Evolutionary conservation across 129 eudicot genomes (phyloP), one percentile per base, ranked within the genome.

Genomic region (Lonicera japonica): DNA sequence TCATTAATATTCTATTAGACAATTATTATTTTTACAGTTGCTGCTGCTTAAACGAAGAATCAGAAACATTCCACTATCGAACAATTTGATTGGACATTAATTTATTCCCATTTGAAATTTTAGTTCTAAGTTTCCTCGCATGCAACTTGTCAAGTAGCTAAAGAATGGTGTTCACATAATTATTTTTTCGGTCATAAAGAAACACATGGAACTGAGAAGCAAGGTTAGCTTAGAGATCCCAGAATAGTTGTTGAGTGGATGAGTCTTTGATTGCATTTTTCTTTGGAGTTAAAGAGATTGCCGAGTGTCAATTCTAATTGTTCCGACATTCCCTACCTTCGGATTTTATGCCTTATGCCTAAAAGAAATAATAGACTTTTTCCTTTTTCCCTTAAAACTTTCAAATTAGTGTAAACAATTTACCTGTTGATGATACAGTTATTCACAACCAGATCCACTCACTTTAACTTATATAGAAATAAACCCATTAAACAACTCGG

Each of bases 391-490:
- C 29, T 29, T 51, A 17, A 2, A 17, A 29, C 8, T 18, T 12
- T 29, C 0, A 1, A 34, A 6, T 12, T 29, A 6, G 46, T 16
- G 13, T 58, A 58, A 25, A 58, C 23, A 13, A 36, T 7, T n/a
- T 24, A 56, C 41, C 61, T 24, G 5, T 45, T 25, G 3, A 47
- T 11, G 55, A 64, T 2, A 39, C 19, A 21, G 21, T 46, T 47
- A 18, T 13, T 16, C 29, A 23, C 69, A 34, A n/a, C 50, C 43
- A 46, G 60, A 55, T 65, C 38, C 54, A 38, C 29, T n/a, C 56
- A 20, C 25, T 39, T 21, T 21, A 24, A 51, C 17, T 21, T 61
- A 21, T 17, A 5, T 60, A 25, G 64, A n/a, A 47, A 64, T 29
- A 29, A 29, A 29, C 23, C 51, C 70, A 17, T 14, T 29, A 67